A percentile compares a stretch with the other conserved stretches of the same genome.
These are phyloP conservation scores for Eucalyptus cloeziana DNA, from an alignment of 345 rosid species.

Conservation along the genomic window DNA sequence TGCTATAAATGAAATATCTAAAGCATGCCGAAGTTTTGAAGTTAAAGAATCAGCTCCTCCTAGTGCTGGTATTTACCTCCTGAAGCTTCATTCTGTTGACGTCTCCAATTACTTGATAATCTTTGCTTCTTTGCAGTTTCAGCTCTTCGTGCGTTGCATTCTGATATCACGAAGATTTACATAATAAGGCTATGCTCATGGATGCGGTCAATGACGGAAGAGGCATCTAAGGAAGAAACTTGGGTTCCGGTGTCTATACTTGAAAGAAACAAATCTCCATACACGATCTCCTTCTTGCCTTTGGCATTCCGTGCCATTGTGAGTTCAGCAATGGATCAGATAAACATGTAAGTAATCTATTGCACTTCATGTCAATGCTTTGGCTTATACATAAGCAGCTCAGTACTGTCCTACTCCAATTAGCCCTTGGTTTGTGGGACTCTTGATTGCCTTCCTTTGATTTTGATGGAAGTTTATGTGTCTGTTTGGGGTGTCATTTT, in stretches of 20 bases:
- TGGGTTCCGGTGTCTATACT: constrained; percentile 87
- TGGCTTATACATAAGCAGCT: not conserved
- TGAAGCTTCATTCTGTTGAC: constrained; percentile 3
- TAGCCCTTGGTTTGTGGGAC: not conserved
- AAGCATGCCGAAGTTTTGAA: constrained; percentile 88
- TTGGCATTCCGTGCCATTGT: constrained; percentile 74
- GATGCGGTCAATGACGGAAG: constrained; percentile 78
- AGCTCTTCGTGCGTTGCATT: constrained; percentile 60
- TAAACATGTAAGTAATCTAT: constrained; percentile 49
- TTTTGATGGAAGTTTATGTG: not conserved
- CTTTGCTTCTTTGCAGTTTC: constrained; percentile 34
- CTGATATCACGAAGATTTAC: constrained; percentile 75
- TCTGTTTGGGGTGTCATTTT: not conserved
- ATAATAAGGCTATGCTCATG: constrained; percentile 88
- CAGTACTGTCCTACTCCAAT: not conserved
- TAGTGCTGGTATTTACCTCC: constrained; percentile 42
- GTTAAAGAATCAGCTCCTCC: constrained; percentile 87
- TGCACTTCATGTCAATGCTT: not conserved
- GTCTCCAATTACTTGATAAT: constrained; percentile 3
- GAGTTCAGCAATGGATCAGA: constrained; percentile 80
- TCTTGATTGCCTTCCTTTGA: not conserved
- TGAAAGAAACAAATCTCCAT: constrained; percentile 89
- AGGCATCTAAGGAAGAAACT: constrained; percentile 68
- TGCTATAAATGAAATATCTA: constrained; percentile 73
- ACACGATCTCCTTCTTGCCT: constrained; percentile 83